Evolutionary conservation across 805 yeast species (phyloP).

Genomic region (Debaryomyces tyrocola): DNA sequence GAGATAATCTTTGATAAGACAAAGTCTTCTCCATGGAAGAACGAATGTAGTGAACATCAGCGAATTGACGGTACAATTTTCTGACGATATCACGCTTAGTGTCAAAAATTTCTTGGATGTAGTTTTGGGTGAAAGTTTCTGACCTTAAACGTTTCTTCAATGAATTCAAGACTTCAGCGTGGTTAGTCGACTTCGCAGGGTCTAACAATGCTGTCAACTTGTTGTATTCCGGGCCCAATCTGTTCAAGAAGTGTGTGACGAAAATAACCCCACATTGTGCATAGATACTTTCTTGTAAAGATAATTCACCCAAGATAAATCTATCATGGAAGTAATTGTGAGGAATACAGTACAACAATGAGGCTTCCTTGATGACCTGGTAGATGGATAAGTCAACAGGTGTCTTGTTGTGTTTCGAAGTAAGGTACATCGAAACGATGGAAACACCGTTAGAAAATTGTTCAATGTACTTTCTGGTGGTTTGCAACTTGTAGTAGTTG

Average conservation of each 20-base stretch:
- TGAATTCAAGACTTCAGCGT: conserved; percentile 72
- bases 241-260: conserved; percentile 90
- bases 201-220: conserved; percentile 66
- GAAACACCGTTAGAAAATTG: conserved; percentile 89
- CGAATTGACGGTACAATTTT: conserved; percentile 86
- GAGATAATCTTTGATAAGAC: conserved; percentile 82
- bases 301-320: conserved; percentile 73
- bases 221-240: conserved; percentile 87
- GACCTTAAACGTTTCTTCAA: conserved; percentile 88
- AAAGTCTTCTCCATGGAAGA: conserved; percentile 71
- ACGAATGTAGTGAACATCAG: conserved; percentile 83
- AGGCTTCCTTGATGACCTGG: conserved; percentile 92
- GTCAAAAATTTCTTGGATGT: conserved; percentile 74
- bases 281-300: conserved; percentile 91
- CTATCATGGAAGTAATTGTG: conserved; percentile 74
- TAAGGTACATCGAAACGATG: conserved; percentile 81
- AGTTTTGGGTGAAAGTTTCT: conserved; percentile 88
- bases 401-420: conserved; percentile 52
- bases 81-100: conserved; percentile 69
- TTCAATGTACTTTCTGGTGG: conserved; percentile 90
- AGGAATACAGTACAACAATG: conserved; percentile 88
- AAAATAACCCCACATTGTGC: conserved; percentile 93
- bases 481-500: conserved; percentile 80
- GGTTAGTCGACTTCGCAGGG: conserved; percentile 57
- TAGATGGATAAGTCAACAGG: conserved; percentile 75